phyloP scores from a whole-genome alignment of 2,329 filamentous ascomycete species.

The Coniochaeta sp. region DNA sequence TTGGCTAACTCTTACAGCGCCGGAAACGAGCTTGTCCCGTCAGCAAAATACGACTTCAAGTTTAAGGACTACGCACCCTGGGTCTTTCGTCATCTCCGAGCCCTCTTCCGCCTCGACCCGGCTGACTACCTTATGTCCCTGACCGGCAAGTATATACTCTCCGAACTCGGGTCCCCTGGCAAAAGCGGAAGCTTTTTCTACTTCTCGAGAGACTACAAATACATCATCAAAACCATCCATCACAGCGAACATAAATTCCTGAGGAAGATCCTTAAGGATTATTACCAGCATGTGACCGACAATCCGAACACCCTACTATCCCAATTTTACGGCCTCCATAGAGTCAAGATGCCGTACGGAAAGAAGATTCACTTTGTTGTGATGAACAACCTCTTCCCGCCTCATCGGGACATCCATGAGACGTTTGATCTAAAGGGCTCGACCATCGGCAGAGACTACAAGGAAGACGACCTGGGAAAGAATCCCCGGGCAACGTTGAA shows the following conservation, averaged over 20 bases:
- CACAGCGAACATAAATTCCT: constrained; percentile 88
- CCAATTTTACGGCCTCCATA: constrained; percentile 94
- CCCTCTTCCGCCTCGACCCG: constrained; percentile 84
- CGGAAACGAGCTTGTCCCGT: constrained; percentile 93
- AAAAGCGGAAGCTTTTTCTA: constrained; percentile 99
- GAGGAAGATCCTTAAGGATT: constrained; percentile 77
- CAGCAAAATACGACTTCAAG: constrained; percentile 99
- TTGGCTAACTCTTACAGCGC: constrained; percentile 48
- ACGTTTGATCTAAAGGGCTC: constrained; percentile 97
- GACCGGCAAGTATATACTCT: constrained; percentile 97
- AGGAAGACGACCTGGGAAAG: constrained; percentile 75
- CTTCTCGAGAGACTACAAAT: constrained; percentile 98
- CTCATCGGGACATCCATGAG: constrained; percentile 92
- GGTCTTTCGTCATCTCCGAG: constrained; percentile 90
- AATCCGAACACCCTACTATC: constrained; percentile 97
- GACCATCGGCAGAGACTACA: constrained; percentile 86
- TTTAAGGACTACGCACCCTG: constrained; percentile 99
- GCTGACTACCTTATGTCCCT: constrained; percentile 97
- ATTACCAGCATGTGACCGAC: constrained; percentile 84
- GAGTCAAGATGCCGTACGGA: constrained; percentile 96
- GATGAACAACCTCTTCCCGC: constrained; percentile 99
- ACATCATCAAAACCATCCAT: constrained; percentile 99
- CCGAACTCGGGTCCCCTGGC: constrained; percentile 90
- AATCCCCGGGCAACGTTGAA: constrained; percentile 93
- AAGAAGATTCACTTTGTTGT: constrained; percentile 99